These are phyloP conservation scores for Aspergillus terreus DNA, from an alignment of 2,329 filamentous ascomycete species.

Conservation along the genomic window DNA sequence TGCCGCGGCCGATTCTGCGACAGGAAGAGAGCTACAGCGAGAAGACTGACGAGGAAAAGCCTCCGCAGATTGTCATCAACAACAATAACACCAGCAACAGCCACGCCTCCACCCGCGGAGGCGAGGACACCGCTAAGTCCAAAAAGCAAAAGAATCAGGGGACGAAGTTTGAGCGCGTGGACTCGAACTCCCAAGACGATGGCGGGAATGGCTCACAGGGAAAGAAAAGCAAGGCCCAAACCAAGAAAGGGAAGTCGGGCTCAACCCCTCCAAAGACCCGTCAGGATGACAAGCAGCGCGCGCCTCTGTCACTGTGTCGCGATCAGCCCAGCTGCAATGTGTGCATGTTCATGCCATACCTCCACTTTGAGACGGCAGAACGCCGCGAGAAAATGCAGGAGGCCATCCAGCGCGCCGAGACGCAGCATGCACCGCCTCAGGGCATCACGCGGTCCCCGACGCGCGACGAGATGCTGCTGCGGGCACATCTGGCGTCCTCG, in stretches of 20 bases:
- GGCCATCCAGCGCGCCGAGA: slow-evolving; percentile 43
- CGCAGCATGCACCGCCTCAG: slow-evolving; percentile 16
- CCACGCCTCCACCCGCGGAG: slow-evolving; percentile 5
- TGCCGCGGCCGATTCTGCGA: slow-evolving; percentile 15
- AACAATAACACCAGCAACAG: slow-evolving; percentile 4
- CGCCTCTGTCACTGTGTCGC: slow-evolving; percentile 36
- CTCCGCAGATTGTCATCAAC: slow-evolving; percentile 20
- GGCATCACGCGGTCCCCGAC: slow-evolving; percentile 28
- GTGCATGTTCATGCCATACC: slow-evolving; percentile 57
- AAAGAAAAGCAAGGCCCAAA: slow-evolving; percentile 29
- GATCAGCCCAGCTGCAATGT: slow-evolving; percentile 26
- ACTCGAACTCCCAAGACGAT: slow-evolving; percentile 25
- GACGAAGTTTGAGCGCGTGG: slow-evolving; percentile 23
- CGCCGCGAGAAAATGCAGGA: slow-evolving; percentile 55
- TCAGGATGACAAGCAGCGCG: slow-evolving; percentile 29
- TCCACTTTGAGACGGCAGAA: slow-evolving; percentile 61
- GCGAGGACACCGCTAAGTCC: slow-evolving; percentile 8
- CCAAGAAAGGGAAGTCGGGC: slow-evolving; percentile 22
- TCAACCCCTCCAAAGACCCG: slow-evolving; percentile 22
- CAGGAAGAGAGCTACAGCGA: slow-evolving; percentile 31
- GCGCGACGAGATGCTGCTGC: slow-evolving; percentile 34
- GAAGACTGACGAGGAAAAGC: slow-evolving; percentile 6
- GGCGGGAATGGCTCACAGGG: slow-evolving; percentile 13
- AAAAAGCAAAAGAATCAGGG: slow-evolving; percentile 28
- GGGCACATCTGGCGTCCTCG: slow-evolving; percentile 35